Percentiles rank a stretch among this genome's conserved stretches.
These are phyloP conservation scores for Botrytis galanthina DNA, from an alignment of 2,329 filamentous ascomycete genomes.

Conservation along the genomic window DNA sequence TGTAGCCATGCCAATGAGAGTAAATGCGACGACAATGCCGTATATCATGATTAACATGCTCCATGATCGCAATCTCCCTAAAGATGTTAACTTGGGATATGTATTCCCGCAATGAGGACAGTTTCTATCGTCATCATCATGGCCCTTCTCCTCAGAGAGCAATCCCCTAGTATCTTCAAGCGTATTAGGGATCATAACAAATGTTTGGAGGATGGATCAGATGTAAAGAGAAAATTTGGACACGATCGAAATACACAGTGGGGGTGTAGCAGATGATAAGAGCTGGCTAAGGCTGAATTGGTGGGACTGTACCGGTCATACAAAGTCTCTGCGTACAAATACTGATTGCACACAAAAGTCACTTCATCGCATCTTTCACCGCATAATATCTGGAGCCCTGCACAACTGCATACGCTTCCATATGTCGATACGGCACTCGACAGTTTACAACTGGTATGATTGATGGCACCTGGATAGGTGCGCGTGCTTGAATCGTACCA, in stretches of 20 bases:
- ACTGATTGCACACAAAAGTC: not conserved
- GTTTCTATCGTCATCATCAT: not conserved
- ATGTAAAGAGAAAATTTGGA: not conserved
- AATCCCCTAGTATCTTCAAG: not conserved
- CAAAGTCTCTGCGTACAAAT: not conserved
- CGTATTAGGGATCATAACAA: not conserved
- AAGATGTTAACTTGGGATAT: not conserved
- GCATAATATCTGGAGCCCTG: not conserved
- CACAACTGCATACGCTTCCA: not conserved
- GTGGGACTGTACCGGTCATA: constrained; percentile 1
- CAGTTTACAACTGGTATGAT: not conserved
- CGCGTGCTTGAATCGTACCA: not conserved
- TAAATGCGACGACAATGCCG: not conserved
- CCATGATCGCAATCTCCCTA: not conserved
- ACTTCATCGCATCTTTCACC: not conserved
- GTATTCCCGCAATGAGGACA: not conserved
- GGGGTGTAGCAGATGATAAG: not conserved
- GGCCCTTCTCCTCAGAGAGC: not conserved
- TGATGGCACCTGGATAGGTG: not conserved
- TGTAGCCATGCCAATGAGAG: constrained; percentile 8
- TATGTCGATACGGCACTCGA: not conserved
- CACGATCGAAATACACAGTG: not conserved
- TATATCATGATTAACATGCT: not conserved
- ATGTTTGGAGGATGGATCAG: not conserved
- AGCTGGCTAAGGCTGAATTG: not conserved